Evolutionary conservation across 805 yeast genomes (phyloP).

Genomic region (Candida suzukii): DNA sequence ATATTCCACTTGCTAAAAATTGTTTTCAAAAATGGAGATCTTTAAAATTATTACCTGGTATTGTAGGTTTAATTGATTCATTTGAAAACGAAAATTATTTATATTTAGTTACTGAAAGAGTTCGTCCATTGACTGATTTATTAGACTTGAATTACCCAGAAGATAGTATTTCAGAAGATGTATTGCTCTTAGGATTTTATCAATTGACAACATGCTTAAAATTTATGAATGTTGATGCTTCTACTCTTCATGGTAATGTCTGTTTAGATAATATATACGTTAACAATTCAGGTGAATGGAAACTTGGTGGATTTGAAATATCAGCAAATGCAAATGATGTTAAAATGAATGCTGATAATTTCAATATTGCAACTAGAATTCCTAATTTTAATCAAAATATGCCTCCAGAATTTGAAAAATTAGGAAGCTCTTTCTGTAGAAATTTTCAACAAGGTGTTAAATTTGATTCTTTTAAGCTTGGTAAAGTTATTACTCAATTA

Average conservation of each 20-base stretch:
- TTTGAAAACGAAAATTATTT: constrained; percentile 51
- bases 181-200: constrained; percentile 48
- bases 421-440: constrained; percentile 35
- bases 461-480: constrained; percentile 61
- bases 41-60: constrained; percentile 59
- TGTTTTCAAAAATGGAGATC: constrained; percentile 41
- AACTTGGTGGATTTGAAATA: constrained; percentile 74
- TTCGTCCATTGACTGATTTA: constrained; percentile 40
- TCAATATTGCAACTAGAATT: constrained; percentile 17
- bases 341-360: constrained; percentile 29
- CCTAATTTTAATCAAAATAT: constrained; percentile 14
- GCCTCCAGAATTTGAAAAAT: constrained; percentile 48
- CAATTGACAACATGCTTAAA: constrained; percentile 47
- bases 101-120: constrained; percentile 63
- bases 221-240: constrained; percentile 50
- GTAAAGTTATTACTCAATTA: constrained; percentile 43
- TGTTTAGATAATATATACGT: constrained; percentile 54
- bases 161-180: constrained; percentile 16
- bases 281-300: constrained; percentile 73
- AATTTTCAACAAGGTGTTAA: constrained; percentile 29
- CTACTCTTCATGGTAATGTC: constrained; percentile 59
- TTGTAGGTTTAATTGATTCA: constrained; percentile 55
- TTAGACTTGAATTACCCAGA: constrained; percentile 23
- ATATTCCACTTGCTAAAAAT: constrained; percentile 34
- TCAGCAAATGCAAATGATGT: constrained; percentile 44